Conservation (phyloP, 2,329 filamentous ascomycete species). For the Neonectria punicea region DNA sequence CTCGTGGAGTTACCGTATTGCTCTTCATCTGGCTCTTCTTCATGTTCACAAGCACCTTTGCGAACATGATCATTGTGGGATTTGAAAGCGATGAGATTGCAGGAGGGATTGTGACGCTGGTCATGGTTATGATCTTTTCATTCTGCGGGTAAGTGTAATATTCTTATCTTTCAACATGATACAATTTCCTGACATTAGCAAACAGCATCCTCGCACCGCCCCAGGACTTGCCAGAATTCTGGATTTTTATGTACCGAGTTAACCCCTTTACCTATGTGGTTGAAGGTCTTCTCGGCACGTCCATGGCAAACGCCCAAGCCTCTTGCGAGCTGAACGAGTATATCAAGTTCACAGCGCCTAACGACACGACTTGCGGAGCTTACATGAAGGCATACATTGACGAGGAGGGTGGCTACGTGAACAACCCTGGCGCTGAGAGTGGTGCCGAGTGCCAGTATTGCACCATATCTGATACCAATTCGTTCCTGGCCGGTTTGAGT, state of each 20-base stretch:
- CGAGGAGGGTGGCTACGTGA: slow-evolving; percentile 10
- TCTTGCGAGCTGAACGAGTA: slow-evolving; percentile 19
- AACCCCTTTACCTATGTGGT: slow-evolving; percentile 28
- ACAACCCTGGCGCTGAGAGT: slow-evolving; percentile 8
- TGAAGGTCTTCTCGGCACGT: slow-evolving; percentile 21
- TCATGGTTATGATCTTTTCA: slow-evolving; percentile 69
- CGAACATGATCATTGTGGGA: slow-evolving; percentile 70
- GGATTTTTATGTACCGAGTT: slow-evolving; percentile 28
- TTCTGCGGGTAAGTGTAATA: slow-evolving; percentile 54
- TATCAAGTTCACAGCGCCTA: slow-evolving; percentile 20
- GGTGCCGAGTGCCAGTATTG: slow-evolving; percentile 56
- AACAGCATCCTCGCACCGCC: slow-evolving; percentile 18
- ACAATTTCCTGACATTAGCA: neutral
- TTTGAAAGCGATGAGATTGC: slow-evolving; percentile 70
- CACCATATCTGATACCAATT: slow-evolving; percentile 49
- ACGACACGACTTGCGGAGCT: slow-evolving; percentile 9
- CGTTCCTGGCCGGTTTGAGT: slow-evolving; percentile 50
- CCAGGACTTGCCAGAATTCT: slow-evolving; percentile 21
- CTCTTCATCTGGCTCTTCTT: slow-evolving; percentile 71
- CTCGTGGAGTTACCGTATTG: slow-evolving; percentile 70
- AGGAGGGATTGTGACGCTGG: slow-evolving; percentile 70
- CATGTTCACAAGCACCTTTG: slow-evolving; percentile 72
- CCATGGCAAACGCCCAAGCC: slow-evolving; percentile 17
- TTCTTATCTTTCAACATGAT: neutral
- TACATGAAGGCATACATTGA: slow-evolving; percentile 21